A percentile compares a stretch with the other conserved stretches of the same genome.
Evolutionary conservation across 2,329 filamentous ascomycete species (phyloP).

Genomic region (Cordyceps pruinosa): DNA sequence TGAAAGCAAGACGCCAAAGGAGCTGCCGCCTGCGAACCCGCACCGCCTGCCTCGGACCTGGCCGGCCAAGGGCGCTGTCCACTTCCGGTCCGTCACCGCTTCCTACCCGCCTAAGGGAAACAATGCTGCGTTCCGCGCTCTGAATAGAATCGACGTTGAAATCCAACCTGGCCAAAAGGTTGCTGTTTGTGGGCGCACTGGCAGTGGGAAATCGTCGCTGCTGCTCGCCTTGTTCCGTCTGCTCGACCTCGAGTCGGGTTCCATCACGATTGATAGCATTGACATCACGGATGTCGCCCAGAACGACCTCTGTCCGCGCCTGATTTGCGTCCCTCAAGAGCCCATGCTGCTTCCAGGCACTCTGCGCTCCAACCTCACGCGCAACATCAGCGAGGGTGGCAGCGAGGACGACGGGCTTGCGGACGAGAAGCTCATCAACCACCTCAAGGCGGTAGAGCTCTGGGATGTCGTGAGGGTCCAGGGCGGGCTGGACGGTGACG

Average conservation of each 20-base stretch:
- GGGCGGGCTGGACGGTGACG: slow-evolving; percentile 31
- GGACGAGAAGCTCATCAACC: slow-evolving; percentile 35
- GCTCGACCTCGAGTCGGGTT: slow-evolving; percentile 34
- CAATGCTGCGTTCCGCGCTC: slow-evolving; percentile 19
- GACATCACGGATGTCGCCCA: slow-evolving; percentile 24
- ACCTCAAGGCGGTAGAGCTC: slow-evolving; percentile 38
- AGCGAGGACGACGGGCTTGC: slow-evolving; percentile 26
- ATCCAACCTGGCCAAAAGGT: slow-evolving; percentile 30
- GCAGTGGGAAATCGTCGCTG: slow-evolving; percentile 31
- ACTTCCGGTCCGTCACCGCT: slow-evolving; percentile 23
- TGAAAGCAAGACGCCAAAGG: slow-evolving; percentile 17
- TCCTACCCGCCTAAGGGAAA: slow-evolving; percentile 19
- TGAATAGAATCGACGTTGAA: slow-evolving; percentile 21
- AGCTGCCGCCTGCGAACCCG: slow-evolving; percentile 17
- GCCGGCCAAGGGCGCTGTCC: slow-evolving; percentile 22
- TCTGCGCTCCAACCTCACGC: slow-evolving; percentile 38
- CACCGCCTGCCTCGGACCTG: slow-evolving; percentile 17
- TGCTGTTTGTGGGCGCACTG: slow-evolving; percentile 38
- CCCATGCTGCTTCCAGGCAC: slow-evolving; percentile 43
- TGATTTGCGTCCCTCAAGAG: slow-evolving; percentile 45
- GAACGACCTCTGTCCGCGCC: slow-evolving; percentile 18
- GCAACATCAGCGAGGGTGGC: not conserved
- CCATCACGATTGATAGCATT: slow-evolving; percentile 39
- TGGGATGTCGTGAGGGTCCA: slow-evolving; percentile 31
- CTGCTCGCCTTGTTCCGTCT: slow-evolving; percentile 39